Base-by-base conservation (phyloP, 768 basidiomycete genomes). In the Xerocomus potaroensis region DNA sequence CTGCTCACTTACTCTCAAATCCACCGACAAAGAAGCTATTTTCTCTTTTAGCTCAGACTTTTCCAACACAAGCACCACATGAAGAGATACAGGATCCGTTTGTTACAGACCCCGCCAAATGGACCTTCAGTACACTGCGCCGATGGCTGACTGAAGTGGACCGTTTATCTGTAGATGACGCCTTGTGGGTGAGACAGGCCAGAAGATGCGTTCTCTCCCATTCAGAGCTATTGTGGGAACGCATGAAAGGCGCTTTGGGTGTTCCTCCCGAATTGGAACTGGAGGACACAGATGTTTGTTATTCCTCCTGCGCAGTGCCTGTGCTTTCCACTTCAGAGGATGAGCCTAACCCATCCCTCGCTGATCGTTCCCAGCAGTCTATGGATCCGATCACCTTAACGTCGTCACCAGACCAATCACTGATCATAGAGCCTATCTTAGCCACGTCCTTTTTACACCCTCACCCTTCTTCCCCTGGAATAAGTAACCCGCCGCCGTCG, bases 201-300 rank as follows among this genome's bases (percentile, higher is more conserved):
- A 81, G 90, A n/a, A 76, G 74, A 45, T 91, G 90, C 56, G 78
- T 95, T 56, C 72, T 87, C 18, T 68, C 78, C 21, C 84, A 83
- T 53, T 86, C 83, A 12, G 91, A 94, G 58, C 79, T 91, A 32
- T 83, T 94, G 45, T 96, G 92, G 92, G 91, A 94, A 64, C 79
- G 91, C 47, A 71, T 94, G 58, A 93, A 92, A 58, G 85, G 81
- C 24, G 91, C 88, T 0, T 71, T 96, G 2, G 92, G 92, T 5
- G 84, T 92, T 5, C 91, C 92, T 9, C 84, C 84, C 0, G 91
- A 94, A 57, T 72, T 94, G 18, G 84, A 90, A 54, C 66, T 81
- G 26, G 83, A 86, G 36, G 76, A 74, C n/a, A 16, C 19, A 21
- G 51, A 53, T 8, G 21, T 22, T 7, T 18, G 7, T 33, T n/a